Evolutionary conservation across 306 rosid species (phyloP), one percentile per base, ranked within the genome.

Genomic region (Medicago ruthenica): DNA sequence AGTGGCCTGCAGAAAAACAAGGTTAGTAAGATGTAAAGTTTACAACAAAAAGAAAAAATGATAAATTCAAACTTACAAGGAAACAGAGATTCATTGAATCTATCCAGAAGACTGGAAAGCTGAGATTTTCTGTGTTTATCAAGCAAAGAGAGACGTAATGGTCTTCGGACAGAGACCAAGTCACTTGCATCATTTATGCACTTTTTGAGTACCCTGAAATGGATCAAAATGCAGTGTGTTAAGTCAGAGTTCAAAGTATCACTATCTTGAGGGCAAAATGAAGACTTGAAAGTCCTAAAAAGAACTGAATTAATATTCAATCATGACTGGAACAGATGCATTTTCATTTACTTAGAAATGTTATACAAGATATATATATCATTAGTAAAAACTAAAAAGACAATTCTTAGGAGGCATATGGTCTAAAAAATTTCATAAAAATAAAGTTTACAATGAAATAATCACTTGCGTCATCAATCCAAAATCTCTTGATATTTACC

Each of bases 121-220:
- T 1, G 73, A 82, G 50, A 60, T 59, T 87, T 76, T 80, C 72
- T 83, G 79, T 83, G 73, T 18, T 36, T 82, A 70, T 87, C 58
- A 68, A 57, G 81, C 40, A 73, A 70, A 80, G 85, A 76, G 67
- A 5, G 67, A 31, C 57, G 81, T 47, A 75, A 71, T 81, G 82
- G 83, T 75, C 80, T 88, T 73, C 91, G 83, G 78, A 83, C 79
- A 68, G 82, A 71, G 80, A 92, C 70, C 79, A 92, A 70, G 81
- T 85, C 90, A 22, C 88, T 84, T 20, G 92, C 62, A 64, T 89
- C 88, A 10, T 9, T 7, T 78, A 89, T 80, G 70, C 85, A 48
- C 82, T 73, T 70, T 80, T 41, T 86, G 73, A 92, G 61, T 44
- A 69, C 79, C 87, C 98, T 95, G 91, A 73, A 72, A 86, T 20